A percentile compares a stretch with the other conserved stretches of the same genome.
These are phyloP conservation scores for Erythrophleum fordii DNA, from an alignment of 306 rosid species.

Conservation along the genomic window DNA sequence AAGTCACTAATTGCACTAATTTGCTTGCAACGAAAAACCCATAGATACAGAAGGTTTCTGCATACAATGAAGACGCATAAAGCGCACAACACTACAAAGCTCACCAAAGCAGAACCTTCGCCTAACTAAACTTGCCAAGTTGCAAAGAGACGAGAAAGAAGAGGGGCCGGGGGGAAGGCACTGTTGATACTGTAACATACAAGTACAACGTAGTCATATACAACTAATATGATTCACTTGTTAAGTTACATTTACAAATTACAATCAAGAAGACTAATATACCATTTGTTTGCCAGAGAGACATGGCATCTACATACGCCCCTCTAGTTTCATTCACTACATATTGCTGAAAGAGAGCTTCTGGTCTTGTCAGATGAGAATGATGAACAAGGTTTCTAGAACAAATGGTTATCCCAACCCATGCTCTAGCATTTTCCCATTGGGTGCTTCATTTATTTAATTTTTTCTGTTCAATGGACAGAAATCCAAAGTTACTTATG, in stretches of 20 bases:
- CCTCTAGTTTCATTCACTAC: constrained; percentile 1
- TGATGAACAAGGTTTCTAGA: constrained; percentile 21
- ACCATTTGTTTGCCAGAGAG: constrained; percentile 16
- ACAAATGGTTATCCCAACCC: constrained; percentile 23
- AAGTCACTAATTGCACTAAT: neutral
- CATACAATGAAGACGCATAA: neutral
- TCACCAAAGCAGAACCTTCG: neutral
- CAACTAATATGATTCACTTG: constrained; percentile 8
- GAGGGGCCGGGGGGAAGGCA: too few relatives aligned
- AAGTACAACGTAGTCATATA: neutral
- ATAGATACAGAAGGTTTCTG: neutral
- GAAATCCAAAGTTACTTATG: constrained; percentile 8
- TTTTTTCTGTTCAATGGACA: constrained; percentile 28
- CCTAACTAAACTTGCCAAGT: neutral
- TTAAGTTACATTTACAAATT: constrained; percentile 7
- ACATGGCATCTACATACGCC: constrained; percentile 12
- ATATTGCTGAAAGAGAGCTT: constrained; percentile 16
- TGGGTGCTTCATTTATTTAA: neutral
- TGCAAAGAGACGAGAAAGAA: neutral
- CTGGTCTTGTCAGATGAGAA: constrained; percentile 20
- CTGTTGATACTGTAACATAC: neutral
- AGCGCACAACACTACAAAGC: neutral
- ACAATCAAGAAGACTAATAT: neutral
- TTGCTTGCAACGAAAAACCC: neutral
- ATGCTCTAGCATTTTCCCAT: constrained; percentile 23